Conservation (phyloP, 192 early-diverging fungal species). For the Allomyces arbusculus region DNA sequence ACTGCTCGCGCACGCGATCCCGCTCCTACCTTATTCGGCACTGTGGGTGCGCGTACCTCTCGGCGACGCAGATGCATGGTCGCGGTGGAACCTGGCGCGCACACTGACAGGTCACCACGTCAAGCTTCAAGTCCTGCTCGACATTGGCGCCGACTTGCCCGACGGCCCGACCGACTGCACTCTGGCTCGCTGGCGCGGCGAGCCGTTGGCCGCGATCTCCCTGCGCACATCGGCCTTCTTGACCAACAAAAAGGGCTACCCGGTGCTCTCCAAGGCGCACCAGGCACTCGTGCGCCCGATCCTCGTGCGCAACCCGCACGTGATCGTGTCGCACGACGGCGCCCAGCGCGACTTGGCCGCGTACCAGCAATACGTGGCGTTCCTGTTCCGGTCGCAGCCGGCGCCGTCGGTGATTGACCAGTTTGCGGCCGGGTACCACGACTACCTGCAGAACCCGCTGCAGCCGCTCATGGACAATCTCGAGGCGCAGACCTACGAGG, state of each 20-base stretch:
- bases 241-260: slow-evolving; percentile 59
- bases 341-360: slow-evolving; percentile 1
- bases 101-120: slow-evolving; percentile 44
- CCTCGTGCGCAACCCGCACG: not conserved
- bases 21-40: slow-evolving; percentile 17
- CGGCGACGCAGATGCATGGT: slow-evolving; percentile 30
- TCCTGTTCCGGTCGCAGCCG: slow-evolving; percentile 43
- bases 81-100: slow-evolving; percentile 57
- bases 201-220: slow-evolving; percentile 62
- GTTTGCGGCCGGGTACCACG: slow-evolving; percentile 72
- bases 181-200: slow-evolving; percentile 57
- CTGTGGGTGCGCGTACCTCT: slow-evolving; percentile 30
- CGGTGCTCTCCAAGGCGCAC: slow-evolving; percentile 61
- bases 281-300: slow-evolving; percentile 45
- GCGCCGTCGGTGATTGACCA: slow-evolving; percentile 36
- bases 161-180: slow-evolving; percentile 9
- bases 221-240: slow-evolving; percentile 54
- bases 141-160: slow-evolving; percentile 26
- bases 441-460: slow-evolving; percentile 67
- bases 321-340: not conserved
- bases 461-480: slow-evolving; percentile 92
- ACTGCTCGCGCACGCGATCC: slow-evolving; percentile 10
- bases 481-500: slow-evolving; percentile 81
- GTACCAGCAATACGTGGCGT: slow-evolving; percentile 61
- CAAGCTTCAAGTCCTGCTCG: slow-evolving; percentile 29